A percentile compares a stretch with the other conserved stretches of the same genome.
Conservation (phyloP, 2,329 filamentous ascomycete species). For the Epichloe scottii region DNA sequence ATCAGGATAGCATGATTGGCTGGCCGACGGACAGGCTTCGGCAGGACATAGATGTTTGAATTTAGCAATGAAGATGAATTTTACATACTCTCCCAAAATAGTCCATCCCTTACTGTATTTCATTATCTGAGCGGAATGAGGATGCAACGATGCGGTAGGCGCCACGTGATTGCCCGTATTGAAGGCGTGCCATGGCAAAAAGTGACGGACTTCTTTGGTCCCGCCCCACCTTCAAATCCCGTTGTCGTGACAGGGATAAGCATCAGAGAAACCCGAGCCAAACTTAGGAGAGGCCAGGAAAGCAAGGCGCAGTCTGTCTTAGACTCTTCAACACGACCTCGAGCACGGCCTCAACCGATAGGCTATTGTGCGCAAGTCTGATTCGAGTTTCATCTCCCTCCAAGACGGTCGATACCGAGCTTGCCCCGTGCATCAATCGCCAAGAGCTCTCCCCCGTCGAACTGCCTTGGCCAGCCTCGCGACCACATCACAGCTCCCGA, state of each 20-base stretch:
- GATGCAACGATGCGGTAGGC: neutral
- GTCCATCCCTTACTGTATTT: too few relatives aligned
- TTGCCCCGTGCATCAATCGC: neutral
- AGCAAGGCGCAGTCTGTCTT: neutral
- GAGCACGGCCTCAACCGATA: neutral
- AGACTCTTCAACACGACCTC: neutral
- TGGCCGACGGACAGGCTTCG: neutral
- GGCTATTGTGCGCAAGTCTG: neutral
- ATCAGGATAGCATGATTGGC: neutral
- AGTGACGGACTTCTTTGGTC: neutral
- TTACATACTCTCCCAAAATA: too few relatives aligned
- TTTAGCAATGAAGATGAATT: too few relatives aligned
- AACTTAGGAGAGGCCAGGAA: conserved; percentile 1
- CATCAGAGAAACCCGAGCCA: neutral
- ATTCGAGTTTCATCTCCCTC: neutral
- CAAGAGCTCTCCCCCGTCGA: neutral
- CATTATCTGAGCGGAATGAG: too few relatives aligned
- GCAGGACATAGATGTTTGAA: neutral
- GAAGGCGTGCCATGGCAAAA: neutral
- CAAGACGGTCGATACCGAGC: neutral
- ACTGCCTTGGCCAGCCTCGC: neutral
- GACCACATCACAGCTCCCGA: conserved; percentile 1
- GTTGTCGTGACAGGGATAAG: conserved; percentile 3
- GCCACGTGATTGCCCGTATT: neutral
- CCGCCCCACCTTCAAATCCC: conserved; percentile 3